Base-by-base conservation (phyloP, 768 basidiomycete genomes). In the Chlorophyllum brunneum region DNA sequence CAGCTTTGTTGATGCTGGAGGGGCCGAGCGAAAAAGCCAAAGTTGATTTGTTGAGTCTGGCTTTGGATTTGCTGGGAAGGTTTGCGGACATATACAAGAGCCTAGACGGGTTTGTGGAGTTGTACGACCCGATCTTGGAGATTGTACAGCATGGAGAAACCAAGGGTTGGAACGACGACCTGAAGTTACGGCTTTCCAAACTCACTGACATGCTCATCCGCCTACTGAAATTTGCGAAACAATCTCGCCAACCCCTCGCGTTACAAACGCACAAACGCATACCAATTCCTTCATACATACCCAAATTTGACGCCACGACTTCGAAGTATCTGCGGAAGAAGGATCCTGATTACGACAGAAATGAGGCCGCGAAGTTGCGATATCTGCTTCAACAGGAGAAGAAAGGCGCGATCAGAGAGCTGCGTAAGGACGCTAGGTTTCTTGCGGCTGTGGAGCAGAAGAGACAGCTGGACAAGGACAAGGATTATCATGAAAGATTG, bases 191-290 rank as follows among this genome's bases (percentile, higher is more conserved):
- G 22, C 48, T 38, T 26, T 39, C 29, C 13, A 40, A 26, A 5
- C 62, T 79, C 8, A 65, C 63, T 23, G 82, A 83, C 46, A 75
- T 72, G 10, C 64, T 91, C 7, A 63, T 65, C 23, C 80, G 86
- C 4, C 67, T 92, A 41, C 72, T 95, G 39, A 86, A 83, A 59
- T 90, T 95, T 61, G 72, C 91, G 0, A 72, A 66, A 9, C 80
- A 86, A 67, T 74, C 81, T 0, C 87, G 97, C 31, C 78, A 72
- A 47, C 92, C 97, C 0, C 82, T 99, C 24, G 72, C 68, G 2
- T 78, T 98, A 18, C 97, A 99, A 72, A 78, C 88, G 2, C 95
- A 98, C 74, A 97, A 95, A 66, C 91, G 94, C 0, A 95, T 98
- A 40, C 92, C 97, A 4, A 98, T 99, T 59, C 82, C 93, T 3